Evolutionary conservation across 768 basidiomycete species (phyloP).

Genomic region (Coprinopsis marcescibilis): DNA sequence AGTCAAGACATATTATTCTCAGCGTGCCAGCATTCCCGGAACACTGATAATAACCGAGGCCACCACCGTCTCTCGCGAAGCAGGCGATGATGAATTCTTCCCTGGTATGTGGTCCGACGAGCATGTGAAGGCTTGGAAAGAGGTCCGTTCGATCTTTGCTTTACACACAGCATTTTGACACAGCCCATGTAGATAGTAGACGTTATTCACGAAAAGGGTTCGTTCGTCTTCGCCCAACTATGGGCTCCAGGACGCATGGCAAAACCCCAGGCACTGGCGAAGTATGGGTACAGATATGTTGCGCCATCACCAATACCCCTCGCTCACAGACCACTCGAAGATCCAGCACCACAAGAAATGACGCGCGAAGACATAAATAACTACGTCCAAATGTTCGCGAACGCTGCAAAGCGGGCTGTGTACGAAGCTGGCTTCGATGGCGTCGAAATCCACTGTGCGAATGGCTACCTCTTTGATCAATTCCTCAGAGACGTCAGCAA

Average conservation of each 20-base stretch:
- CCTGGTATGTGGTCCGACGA: constrained; percentile 64
- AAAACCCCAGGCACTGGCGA: not conserved
- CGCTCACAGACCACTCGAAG: too few species aligned
- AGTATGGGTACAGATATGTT: too few species aligned
- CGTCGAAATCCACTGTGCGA: constrained; percentile 35
- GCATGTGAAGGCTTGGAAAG: constrained; percentile 55
- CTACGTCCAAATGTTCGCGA: too few species aligned
- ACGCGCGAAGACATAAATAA: too few species aligned
- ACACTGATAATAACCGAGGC: constrained; percentile 56
- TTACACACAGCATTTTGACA: not conserved
- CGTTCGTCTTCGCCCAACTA: constrained; percentile 46
- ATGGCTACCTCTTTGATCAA: constrained; percentile 44
- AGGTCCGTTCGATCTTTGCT: constrained; percentile 27
- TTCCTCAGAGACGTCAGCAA: constrained; percentile 53
- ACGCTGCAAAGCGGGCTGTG: constrained; percentile 44
- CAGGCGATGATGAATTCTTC: constrained; percentile 42
- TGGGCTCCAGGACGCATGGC: constrained; percentile 50
- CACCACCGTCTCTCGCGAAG: constrained; percentile 43
- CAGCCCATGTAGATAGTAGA: constrained; percentile 38
- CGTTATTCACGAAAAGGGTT: constrained; percentile 29
- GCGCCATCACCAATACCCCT: too few species aligned
- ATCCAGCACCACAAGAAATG: too few species aligned
- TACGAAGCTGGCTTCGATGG: constrained; percentile 65
- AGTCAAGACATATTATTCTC: constrained; percentile 41
- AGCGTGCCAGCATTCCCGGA: constrained; percentile 41